phyloP scores from a whole-genome alignment of 176 grass and related monocot genomes.

The Urochloa ruziziensis region DNA sequence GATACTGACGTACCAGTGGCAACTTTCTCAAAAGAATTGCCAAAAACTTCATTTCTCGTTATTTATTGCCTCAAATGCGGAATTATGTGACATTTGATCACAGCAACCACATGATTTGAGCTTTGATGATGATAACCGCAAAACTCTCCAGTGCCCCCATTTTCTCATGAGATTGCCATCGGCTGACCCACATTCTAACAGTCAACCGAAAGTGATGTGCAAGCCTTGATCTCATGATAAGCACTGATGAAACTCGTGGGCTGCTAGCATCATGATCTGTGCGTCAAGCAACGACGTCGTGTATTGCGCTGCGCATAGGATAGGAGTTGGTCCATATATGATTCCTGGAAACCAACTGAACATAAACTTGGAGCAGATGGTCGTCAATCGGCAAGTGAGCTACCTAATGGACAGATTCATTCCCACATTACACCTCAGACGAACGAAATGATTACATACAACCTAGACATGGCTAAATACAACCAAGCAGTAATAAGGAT shows the following conservation, averaged over 20 bases:
- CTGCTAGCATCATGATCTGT: background rate
- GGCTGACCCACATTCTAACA: background rate
- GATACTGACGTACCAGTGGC: background rate
- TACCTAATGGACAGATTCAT: background rate
- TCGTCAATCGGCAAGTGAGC: background rate
- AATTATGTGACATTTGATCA: background rate
- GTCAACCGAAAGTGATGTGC: background rate
- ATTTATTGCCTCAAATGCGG: background rate
- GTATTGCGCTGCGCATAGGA: background rate
- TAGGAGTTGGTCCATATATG: background rate
- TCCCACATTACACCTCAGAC: background rate
- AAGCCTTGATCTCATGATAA: background rate
- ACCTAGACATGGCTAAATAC: background rate
- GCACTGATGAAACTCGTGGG: background rate
- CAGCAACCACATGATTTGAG: background rate
- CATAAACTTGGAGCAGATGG: background rate
- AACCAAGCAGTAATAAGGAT: background rate
- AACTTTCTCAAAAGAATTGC: background rate
- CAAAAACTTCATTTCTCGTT: background rate
- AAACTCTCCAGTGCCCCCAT: background rate
- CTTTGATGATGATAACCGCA: background rate
- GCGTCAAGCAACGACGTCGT: background rate
- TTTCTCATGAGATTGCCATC: background rate
- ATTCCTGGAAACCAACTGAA: background rate
- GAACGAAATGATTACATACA: slow-evolving; percentile 5